Base-by-base conservation (phyloP, 2,329 filamentous ascomycete species). In the Fusarium annulatum region DNA sequence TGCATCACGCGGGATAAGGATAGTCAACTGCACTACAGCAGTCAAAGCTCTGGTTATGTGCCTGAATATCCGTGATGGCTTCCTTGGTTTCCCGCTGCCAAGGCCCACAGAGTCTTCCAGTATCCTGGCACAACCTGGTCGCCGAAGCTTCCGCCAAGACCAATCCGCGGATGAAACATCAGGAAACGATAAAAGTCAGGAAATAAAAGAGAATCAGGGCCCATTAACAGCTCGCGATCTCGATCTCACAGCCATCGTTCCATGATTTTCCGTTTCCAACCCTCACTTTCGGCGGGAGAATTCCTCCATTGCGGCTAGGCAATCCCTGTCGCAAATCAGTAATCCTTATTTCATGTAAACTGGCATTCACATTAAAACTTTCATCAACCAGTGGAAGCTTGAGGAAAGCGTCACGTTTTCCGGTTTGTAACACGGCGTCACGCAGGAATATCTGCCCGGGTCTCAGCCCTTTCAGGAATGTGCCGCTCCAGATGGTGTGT, bases 141-240 rank as follows among this genome's bases (percentile, higher is more conserved):
- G 57, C 64, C 76, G 67, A 72, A 65, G 63, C 41, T 73, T 70
- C 76, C 76, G 74, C 56, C 68, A 77, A 75, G 76, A 49, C 73
- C 61, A 58, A 53, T 64, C 59, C 56, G 62, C 39, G 36, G 39
- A 67, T 51, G 39, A 58, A 60, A 56, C 60, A 63, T 43, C 41
- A 51, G 46, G 48, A 43, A 56, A 43, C 57, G 66, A 69, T 41
- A 33, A 39, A 48, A 18, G 46, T 38, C 59, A 61, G 18, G 42
- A 43, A 30, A 38, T 12, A 46, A 60, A 48, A 34, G 28, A 26
- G 51, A 65, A 43, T 11, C 43, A 52, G 46, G 41, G 45, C 30
- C 43, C 43, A 53, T 67, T 46, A 21, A 55, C 57, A 21, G 41
- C 58, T 55, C 45, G 41, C 28, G 66, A 77, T 77, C 74, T 72